Evolutionary conservation across 306 rosid genomes (phyloP).

Genomic region (Geum urbanum): DNA sequence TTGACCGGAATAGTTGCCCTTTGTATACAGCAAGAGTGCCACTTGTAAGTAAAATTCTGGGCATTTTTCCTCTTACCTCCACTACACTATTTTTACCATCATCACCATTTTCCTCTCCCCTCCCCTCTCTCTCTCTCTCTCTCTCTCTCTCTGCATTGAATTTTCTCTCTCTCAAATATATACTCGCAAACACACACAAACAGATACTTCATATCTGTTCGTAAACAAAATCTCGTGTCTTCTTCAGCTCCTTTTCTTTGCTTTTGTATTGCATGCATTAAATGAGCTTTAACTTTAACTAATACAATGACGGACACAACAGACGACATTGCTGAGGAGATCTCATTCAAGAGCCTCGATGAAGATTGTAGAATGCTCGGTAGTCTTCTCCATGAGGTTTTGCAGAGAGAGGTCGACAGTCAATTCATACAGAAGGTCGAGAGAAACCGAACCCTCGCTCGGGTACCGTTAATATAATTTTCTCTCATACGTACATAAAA

Average conservation of each 20-base stretch:
- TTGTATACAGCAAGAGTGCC: constrained; percentile 26
- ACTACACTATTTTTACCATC: no score
- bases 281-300: no score
- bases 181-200: not conserved
- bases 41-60: constrained; percentile 29
- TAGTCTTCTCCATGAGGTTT: constrained; percentile 68
- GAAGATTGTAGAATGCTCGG: constrained; percentile 84
- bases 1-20: not conserved
- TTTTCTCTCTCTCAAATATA: not conserved
- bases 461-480: constrained; percentile 35
- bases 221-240: not conserved
- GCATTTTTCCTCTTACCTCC: not conserved
- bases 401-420: constrained; percentile 73
- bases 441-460: constrained; percentile 69
- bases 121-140: not conserved
- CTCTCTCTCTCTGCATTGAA: not conserved
- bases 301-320: constrained; percentile 78
- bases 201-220: not conserved
- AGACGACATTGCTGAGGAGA: constrained; percentile 90
- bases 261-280: not conserved
- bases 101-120: not conserved
- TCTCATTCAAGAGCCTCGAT: constrained; percentile 81
- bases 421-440: constrained; percentile 59
- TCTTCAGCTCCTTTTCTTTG: no score
- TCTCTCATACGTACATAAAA: no score